These are phyloP conservation scores for Rutstroemia sydowiana DNA, from an alignment of 2,329 filamentous ascomycete species.

Conservation along the genomic window DNA sequence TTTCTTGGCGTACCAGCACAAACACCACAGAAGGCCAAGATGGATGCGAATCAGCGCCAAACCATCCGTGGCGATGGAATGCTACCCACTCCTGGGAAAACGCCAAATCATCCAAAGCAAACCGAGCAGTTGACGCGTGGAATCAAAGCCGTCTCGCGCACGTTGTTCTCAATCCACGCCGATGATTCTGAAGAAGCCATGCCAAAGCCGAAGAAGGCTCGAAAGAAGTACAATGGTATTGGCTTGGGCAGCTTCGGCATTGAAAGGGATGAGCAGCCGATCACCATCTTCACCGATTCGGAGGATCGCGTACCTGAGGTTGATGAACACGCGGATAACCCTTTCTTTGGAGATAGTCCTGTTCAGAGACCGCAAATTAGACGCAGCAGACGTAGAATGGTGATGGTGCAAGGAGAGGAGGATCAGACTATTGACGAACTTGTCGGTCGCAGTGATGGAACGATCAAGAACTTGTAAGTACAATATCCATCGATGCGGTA, in stretches of 20 bases:
- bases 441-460: conserved; percentile 64
- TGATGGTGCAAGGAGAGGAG: conserved; percentile 48
- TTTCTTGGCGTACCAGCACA: conserved; percentile 21
- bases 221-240: conserved; percentile 49
- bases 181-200: conserved; percentile 46
- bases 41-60: conserved; percentile 17
- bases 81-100: conserved; percentile 74
- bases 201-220: conserved; percentile 50
- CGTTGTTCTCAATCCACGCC: conserved; percentile 46
- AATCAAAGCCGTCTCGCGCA: conserved; percentile 50
- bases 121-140: conserved; percentile 42
- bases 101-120: conserved; percentile 56
- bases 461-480: conserved; percentile 72
- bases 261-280: conserved; percentile 47
- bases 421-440: conserved; percentile 38
- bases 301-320: conserved; percentile 68
- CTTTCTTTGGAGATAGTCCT: conserved; percentile 52
- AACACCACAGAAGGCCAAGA: conserved; percentile 17
- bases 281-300: conserved; percentile 71
- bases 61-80: conserved; percentile 38
- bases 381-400: conserved; percentile 46
- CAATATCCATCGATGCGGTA: not conserved
- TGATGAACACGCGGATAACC: conserved; percentile 61
- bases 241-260: conserved; percentile 51
- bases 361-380: conserved; percentile 33